Percentiles rank a stretch among this genome's conserved stretches.
Conservation (phyloP, 257 asterid species). For the Scutellaria barbata region DNA sequence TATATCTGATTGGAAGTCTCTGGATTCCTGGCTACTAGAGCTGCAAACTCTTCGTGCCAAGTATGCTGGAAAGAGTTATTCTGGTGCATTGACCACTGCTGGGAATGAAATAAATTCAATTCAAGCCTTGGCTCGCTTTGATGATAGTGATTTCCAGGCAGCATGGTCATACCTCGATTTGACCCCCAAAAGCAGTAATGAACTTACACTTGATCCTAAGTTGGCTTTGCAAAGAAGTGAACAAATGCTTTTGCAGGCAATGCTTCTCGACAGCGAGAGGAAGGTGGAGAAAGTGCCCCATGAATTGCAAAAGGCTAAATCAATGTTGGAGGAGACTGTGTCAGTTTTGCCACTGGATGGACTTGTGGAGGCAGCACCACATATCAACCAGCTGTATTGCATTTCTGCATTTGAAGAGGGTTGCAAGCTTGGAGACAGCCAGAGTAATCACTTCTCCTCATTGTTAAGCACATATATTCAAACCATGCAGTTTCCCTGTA, state of each 20-base stretch:
- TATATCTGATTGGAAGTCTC: conserved; percentile 93
- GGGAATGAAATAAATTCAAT: conserved; percentile 91
- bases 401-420: conserved; percentile 81
- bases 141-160: conserved; percentile 85
- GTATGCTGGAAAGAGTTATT: conserved; percentile 83
- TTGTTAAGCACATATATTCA: conserved; percentile 71
- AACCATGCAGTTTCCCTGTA: conserved; percentile 66
- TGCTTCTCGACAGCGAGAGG: conserved; percentile 85
- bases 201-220: conserved; percentile 92
- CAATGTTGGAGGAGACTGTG: conserved; percentile 78
- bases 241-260: conserved; percentile 97
- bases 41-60: conserved; percentile 88
- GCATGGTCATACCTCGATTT: conserved; percentile 96
- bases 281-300: conserved; percentile 74
- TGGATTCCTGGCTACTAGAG: conserved; percentile 95
- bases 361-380: conserved; percentile 82
- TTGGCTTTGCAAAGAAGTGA: conserved; percentile 96
- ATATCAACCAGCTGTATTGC: conserved; percentile 80
- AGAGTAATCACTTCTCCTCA: conserved; percentile 50
- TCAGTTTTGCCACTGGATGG: conserved; percentile 92
- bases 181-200: conserved; percentile 94
- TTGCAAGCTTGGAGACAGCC: conserved; percentile 52
- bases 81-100: conserved; percentile 95
- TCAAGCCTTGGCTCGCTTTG: conserved; percentile 93
- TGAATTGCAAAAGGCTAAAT: conserved; percentile 80